Conservation (phyloP, 805 yeast genomes). For the Ogataea parapolymorpha region DNA sequence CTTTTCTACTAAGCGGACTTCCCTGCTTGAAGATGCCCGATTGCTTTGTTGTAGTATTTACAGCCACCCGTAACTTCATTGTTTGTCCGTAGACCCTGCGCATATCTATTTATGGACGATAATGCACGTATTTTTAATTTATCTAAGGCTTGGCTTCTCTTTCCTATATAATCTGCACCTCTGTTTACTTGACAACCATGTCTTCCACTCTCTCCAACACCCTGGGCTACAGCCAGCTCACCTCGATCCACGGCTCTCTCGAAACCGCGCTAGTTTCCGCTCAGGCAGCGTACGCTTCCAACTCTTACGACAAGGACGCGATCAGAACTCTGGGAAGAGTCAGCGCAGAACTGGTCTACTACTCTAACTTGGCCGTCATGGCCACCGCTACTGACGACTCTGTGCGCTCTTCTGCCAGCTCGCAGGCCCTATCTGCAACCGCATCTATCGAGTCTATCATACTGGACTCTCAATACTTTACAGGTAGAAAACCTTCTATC, state of each 20-base stretch:
- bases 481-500: conserved; percentile 46
- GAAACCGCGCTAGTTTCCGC: conserved; percentile 3
- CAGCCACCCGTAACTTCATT: too few relatives aligned
- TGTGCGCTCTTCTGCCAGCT: conserved; percentile 11
- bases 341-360: conserved; percentile 23
- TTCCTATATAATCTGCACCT: too few relatives aligned
- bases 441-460: conserved; percentile 17
- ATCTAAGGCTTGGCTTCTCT: too few relatives aligned
- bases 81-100: too few relatives aligned
- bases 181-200: not conserved
- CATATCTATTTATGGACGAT: too few relatives aligned
- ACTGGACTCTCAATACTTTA: conserved; percentile 26
- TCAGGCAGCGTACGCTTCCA: conserved; percentile 7
- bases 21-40: too few relatives aligned
- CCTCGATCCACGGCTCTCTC: conserved; percentile 10
- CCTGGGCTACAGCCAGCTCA: conserved; percentile 10
- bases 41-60: too few relatives aligned
- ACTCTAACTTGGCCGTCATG: conserved; percentile 17
- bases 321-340: not conserved
- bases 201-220: conserved; percentile 2
- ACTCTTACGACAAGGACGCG: not conserved
- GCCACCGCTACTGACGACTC: conserved; percentile 27
- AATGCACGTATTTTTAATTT: too few relatives aligned
- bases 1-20: too few relatives aligned
- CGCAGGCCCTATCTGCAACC: conserved; percentile 25